Percentiles rank a stretch among this genome's conserved stretches.
These are phyloP conservation scores for Phytophthora agathidicida DNA, from an alignment of 352 stramenopile species.

Conservation along the genomic window DNA sequence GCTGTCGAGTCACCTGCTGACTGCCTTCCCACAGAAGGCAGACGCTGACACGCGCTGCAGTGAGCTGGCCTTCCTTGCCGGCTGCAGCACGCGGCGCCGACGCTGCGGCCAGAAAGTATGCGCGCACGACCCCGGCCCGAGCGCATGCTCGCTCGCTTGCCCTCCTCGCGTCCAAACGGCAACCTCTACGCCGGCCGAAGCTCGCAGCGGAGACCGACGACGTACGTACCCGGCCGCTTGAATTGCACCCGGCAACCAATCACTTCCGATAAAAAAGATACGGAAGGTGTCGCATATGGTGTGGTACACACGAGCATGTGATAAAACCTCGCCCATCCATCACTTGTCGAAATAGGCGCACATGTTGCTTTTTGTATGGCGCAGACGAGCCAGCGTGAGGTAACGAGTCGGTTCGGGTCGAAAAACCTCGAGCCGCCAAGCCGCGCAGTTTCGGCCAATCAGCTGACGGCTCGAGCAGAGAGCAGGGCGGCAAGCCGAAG, in stretches of 20 bases:
- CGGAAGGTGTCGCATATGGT: conserved; percentile 24
- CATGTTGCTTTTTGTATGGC: conserved; percentile 22
- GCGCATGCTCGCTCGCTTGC: neutral
- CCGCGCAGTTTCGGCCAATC: conserved; percentile 11
- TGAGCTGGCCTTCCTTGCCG: neutral
- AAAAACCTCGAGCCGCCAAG: conserved; percentile 12
- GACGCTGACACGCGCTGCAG: too few species aligned
- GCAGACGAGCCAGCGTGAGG: conserved; percentile 24
- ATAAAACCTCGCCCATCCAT: conserved; percentile 21
- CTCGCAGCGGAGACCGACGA: neutral
- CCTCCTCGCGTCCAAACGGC: neutral
- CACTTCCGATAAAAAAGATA: conserved; percentile 31
- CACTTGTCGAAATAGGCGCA: conserved; percentile 22
- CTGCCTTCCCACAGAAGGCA: too few species aligned
- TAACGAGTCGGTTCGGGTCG: conserved; percentile 25
- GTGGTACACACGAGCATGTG: conserved; percentile 1
- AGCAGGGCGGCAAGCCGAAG: conserved; percentile 3
- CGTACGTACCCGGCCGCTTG: conserved; percentile 6
- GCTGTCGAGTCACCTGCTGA: neutral
- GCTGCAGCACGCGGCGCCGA: neutral
- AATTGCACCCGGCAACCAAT: conserved; percentile 33
- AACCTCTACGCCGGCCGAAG: neutral
- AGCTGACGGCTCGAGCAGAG: conserved; percentile 8
- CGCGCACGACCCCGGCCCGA: neutral
- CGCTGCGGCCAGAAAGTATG: neutral